These are phyloP conservation scores for Ganoderma meredithae DNA, from an alignment of 1,284 basidiomycete genomes.

Conservation along the genomic window DNA sequence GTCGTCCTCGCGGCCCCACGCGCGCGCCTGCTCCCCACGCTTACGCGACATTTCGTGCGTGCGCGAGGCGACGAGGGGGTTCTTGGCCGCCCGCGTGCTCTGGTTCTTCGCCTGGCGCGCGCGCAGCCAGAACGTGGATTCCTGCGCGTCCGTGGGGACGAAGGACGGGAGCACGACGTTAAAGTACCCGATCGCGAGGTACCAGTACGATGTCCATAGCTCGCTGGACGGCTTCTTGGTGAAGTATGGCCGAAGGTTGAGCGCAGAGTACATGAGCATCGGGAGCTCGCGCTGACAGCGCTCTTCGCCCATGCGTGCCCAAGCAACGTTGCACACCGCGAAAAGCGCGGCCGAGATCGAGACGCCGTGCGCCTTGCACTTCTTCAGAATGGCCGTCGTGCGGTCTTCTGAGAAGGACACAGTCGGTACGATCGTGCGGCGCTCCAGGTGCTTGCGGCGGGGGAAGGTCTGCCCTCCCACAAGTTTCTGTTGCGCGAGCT, in stretches of 20 bases:
- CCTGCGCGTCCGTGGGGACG: constrained; percentile 52
- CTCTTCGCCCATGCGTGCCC: constrained; percentile 55
- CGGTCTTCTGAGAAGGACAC: constrained; percentile 59
- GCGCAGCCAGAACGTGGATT: constrained; percentile 73
- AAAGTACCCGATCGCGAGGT: constrained; percentile 81
- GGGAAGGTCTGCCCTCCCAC: constrained; percentile 73
- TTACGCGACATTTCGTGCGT: constrained; percentile 69
- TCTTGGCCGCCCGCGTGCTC: constrained; percentile 67
- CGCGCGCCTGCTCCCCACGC: constrained; percentile 62
- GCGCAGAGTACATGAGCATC: constrained; percentile 82
- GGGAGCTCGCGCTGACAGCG: constrained; percentile 58
- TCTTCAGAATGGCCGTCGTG: constrained; percentile 66
- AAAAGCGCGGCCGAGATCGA: constrained; percentile 81
- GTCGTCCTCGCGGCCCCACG: constrained; percentile 79
- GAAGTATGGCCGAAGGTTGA: constrained; percentile 75
- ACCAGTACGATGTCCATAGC: constrained; percentile 72
- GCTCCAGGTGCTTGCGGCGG: constrained; percentile 49
- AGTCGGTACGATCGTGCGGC: constrained; percentile 72
- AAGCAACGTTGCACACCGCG: constrained; percentile 78
- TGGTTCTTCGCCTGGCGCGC: constrained; percentile 73
- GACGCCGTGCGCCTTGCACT: constrained; percentile 74
- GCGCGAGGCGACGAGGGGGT: constrained; percentile 63
- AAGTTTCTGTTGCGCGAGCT: constrained; percentile 54
- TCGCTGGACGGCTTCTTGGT: constrained; percentile 47
- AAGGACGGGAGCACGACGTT: constrained; percentile 79